Conservation (phyloP, 2,329 filamentous ascomycete species). For the Pseudogymnoascus sp. region DNA sequence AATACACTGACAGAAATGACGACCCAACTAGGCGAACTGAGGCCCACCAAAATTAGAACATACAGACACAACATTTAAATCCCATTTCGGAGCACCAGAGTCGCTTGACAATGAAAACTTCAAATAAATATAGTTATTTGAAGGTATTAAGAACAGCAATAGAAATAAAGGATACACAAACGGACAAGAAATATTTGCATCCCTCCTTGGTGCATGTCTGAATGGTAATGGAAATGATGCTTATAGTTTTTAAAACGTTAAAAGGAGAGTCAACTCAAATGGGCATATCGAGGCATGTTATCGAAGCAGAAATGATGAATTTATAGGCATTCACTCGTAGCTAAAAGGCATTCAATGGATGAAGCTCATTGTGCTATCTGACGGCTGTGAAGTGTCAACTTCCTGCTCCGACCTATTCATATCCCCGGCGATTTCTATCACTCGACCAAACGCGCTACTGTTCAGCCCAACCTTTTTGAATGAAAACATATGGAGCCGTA, state of each 20-base stretch:
- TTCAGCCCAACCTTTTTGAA: conserved; percentile 34
- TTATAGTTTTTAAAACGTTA: neutral
- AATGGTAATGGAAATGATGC: neutral
- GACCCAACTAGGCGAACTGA: neutral
- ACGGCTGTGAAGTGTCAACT: conserved; percentile 34
- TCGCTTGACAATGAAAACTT: neutral
- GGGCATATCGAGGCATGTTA: conserved; percentile 1
- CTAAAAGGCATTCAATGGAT: conserved; percentile 20
- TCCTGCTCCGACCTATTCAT: conserved; percentile 37
- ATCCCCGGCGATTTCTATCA: conserved; percentile 41
- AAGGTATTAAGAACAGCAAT: neutral
- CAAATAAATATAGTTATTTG: neutral
- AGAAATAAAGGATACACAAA: neutral
- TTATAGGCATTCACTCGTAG: conserved; percentile 10
- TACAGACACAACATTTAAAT: too few species aligned
- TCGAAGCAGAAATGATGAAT: conserved; percentile 10
- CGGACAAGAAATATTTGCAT: neutral
- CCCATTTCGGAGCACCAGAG: neutral
- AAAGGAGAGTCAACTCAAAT: neutral
- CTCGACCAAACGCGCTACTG: conserved; percentile 41
- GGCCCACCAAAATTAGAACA: neutral
- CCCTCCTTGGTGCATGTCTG: neutral
- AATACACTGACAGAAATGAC: neutral
- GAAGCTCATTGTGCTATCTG: conserved; percentile 32
- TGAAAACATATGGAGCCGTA: conserved; percentile 25